A percentile compares a stretch with the other conserved stretches of the same genome.
These are phyloP conservation scores for Globisporangium cylindrosporum DNA, from an alignment of 352 stramenopile genomes.

Conservation along the genomic window DNA sequence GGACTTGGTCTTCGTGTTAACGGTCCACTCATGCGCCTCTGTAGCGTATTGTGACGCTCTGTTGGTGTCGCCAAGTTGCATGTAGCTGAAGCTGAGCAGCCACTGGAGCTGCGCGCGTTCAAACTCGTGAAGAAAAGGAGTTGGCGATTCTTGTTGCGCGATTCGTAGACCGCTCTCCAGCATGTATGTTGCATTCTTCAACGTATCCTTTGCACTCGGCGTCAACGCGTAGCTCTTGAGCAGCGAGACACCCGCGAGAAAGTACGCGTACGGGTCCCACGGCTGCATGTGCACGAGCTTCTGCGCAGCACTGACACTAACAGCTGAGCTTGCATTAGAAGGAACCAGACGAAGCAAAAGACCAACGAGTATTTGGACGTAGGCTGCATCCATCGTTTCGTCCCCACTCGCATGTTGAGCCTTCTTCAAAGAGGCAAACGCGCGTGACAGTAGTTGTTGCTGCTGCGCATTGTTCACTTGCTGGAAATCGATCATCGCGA, in stretches of 20 bases:
- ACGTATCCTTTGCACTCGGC: conserved; percentile 17
- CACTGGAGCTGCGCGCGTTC: conserved; percentile 42
- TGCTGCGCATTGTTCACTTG: conserved; percentile 7
- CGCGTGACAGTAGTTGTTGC: conserved; percentile 1
- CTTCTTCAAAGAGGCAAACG: neutral
- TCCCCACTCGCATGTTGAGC: conserved; percentile 3
- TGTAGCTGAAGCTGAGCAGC: conserved; percentile 29
- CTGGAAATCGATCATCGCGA: conserved; percentile 40
- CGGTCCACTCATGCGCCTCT: conserved; percentile 28
- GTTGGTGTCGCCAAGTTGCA: conserved; percentile 15
- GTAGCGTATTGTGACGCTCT: conserved; percentile 12
- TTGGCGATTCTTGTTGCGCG: neutral
- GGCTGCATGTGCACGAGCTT: conserved; percentile 65
- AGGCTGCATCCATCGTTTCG: conserved; percentile 29
- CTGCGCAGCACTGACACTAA: conserved; percentile 19
- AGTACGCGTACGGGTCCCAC: conserved; percentile 54
- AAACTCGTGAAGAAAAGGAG: conserved; percentile 14
- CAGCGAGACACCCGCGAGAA: conserved; percentile 41
- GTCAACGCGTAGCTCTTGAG: conserved; percentile 35
- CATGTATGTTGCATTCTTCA: conserved; percentile 24
- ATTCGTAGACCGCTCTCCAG: conserved; percentile 39
- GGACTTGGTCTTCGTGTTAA: conserved; percentile 14
- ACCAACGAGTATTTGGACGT: conserved; percentile 25
- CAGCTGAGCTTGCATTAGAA: conserved; percentile 15
- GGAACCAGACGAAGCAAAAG: conserved; percentile 28